Conservation (phyloP, 1,284 basidiomycete species). For the Pseudozyma flocculosa region DNA sequence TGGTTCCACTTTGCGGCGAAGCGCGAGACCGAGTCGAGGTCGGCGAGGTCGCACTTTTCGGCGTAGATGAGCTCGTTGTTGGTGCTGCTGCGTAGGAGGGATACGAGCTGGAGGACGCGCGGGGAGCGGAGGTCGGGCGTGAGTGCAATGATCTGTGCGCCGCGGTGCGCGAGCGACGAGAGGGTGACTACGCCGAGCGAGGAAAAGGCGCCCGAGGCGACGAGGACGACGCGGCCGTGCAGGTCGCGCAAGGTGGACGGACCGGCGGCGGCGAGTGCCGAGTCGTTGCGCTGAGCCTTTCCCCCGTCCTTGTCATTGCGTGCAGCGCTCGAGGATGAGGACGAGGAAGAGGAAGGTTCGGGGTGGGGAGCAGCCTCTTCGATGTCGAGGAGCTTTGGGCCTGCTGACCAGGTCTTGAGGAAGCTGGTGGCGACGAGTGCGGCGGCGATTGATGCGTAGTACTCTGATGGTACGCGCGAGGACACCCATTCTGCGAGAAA, state of each 20-base stretch:
- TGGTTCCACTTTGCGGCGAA: slow-evolving; percentile 46
- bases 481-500: slow-evolving; percentile 23
- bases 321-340: slow-evolving; percentile 1
- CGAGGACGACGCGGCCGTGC: slow-evolving; percentile 34
- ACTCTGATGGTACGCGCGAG: slow-evolving; percentile 20
- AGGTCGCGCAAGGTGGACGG: slow-evolving; percentile 12
- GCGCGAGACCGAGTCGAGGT: slow-evolving; percentile 21
- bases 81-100: slow-evolving; percentile 45
- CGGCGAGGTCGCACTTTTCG: slow-evolving; percentile 46
- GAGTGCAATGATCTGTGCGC: slow-evolving; percentile 47
- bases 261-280: too few species aligned
- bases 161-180: slow-evolving; percentile 40
- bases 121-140: slow-evolving; percentile 20
- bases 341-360: slow-evolving; percentile 1
- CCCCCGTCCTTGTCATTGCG: too few species aligned
- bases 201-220: slow-evolving; percentile 43
- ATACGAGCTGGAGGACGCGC: slow-evolving; percentile 32
- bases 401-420: slow-evolving; percentile 41
- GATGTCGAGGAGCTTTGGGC: slow-evolving; percentile 29
- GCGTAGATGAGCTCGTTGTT: slow-evolving; percentile 48
- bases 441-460: slow-evolving; percentile 31
- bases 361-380: slow-evolving; percentile 12
- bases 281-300: too few species aligned
- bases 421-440: slow-evolving; percentile 17
- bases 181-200: slow-evolving; percentile 43